These are phyloP conservation scores for Oryza brachyantha DNA, from an alignment of 176 grass and related monocot genomes.

Conservation along the genomic window DNA sequence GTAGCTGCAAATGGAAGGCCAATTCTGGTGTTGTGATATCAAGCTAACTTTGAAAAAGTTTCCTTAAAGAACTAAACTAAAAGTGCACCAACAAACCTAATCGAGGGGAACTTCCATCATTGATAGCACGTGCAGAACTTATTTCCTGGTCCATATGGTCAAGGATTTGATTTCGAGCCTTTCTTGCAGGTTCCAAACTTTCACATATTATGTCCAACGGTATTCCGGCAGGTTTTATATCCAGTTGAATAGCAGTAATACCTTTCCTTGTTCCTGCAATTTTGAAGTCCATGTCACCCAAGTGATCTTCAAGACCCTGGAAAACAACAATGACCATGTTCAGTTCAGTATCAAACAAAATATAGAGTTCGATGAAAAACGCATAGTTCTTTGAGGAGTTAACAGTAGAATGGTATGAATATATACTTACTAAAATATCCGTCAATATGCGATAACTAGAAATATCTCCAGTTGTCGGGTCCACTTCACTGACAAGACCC, in stretches of 20 bases:
- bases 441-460: constrained; percentile 85
- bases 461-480: constrained; percentile 68
- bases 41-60: neutral
- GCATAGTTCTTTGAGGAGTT: constrained; percentile 2
- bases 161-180: constrained; percentile 84
- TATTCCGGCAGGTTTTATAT: constrained; percentile 99
- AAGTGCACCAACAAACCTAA: constrained; percentile 54
- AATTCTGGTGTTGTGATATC: constrained; percentile 30
- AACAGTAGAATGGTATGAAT: neutral
- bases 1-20: constrained; percentile 54
- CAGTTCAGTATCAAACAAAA: constrained; percentile 20
- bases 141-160: constrained; percentile 92
- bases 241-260: constrained; percentile 94
- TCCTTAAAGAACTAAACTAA: neutral
- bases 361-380: neutral
- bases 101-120: constrained; percentile 74
- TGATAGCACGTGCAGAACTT: constrained; percentile 65
- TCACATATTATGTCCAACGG: constrained; percentile 94
- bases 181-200: constrained; percentile 82
- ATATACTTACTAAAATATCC: constrained; percentile 77
- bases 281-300: constrained; percentile 99
- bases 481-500: constrained; percentile 79
- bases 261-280: constrained; percentile 95
- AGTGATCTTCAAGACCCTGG: constrained; percentile 95
- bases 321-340: constrained; percentile 19